phyloP scores from a whole-genome alignment of 2,329 filamentous ascomycete genomes.

The Aspergillus intermedius region DNA sequence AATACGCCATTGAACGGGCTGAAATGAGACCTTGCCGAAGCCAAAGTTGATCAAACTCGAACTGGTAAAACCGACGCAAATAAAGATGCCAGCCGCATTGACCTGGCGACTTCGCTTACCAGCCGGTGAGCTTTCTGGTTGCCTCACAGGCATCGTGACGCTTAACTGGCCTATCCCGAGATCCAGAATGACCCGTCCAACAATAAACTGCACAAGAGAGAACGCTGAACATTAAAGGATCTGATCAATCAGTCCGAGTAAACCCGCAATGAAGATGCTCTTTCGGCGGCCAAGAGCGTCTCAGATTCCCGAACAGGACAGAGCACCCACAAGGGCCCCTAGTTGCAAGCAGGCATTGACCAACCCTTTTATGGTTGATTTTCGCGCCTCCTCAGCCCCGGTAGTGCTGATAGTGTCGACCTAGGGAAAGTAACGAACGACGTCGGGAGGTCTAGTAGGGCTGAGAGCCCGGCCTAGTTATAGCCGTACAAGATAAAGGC shows the following conservation, averaged over 20 bases:
- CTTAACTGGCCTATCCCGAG: slow-evolving; percentile 45
- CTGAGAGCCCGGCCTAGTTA: slow-evolving; percentile 17
- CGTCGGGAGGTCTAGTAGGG: slow-evolving; percentile 15
- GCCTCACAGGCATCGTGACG: slow-evolving; percentile 45
- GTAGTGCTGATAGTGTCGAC: slow-evolving; percentile 15
- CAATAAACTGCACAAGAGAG: slow-evolving; percentile 41
- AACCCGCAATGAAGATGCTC: slow-evolving; percentile 41
- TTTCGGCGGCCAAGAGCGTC: slow-evolving; percentile 44
- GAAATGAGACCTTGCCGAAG: slow-evolving; percentile 41
- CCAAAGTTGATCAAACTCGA: slow-evolving; percentile 42
- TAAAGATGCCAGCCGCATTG: slow-evolving; percentile 43
- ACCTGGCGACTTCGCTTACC: slow-evolving; percentile 44
- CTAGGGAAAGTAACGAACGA: slow-evolving; percentile 14
- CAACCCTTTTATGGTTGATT: slow-evolving; percentile 15
- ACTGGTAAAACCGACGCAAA: slow-evolving; percentile 23
- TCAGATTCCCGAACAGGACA: slow-evolving; percentile 26
- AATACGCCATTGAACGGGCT: slow-evolving; percentile 41
- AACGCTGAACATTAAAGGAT: slow-evolving; percentile 42
- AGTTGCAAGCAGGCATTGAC: slow-evolving; percentile 18
- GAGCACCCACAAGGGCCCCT: slow-evolving; percentile 11
- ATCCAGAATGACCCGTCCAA: slow-evolving; percentile 45
- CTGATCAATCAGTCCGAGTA: slow-evolving; percentile 43
- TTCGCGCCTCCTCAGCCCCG: slow-evolving; percentile 5
- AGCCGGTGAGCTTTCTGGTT: slow-evolving; percentile 43
- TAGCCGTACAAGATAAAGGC: slow-evolving; percentile 19